Percentiles rank a stretch among this genome's conserved stretches.
Evolutionary conservation across 306 rosid species (phyloP).

Genomic region (Oxytropis ochrocephala): DNA sequence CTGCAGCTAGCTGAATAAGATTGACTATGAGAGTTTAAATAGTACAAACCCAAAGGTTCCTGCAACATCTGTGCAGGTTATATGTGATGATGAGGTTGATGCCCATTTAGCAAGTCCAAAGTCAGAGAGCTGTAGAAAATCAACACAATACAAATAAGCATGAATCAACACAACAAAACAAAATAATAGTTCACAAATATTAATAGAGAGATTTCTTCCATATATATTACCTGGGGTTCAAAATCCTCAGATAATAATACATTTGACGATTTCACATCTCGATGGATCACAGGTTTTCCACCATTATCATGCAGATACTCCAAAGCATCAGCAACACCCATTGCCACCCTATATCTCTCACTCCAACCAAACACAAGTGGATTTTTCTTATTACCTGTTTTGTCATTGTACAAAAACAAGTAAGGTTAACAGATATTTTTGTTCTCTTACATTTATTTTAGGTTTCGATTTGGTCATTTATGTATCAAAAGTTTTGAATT

Average conservation of each 20-base stretch:
- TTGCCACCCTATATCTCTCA: conserved; percentile 83
- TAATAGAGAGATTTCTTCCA: neutral
- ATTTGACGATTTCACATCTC: conserved; percentile 93
- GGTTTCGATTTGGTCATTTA: no score
- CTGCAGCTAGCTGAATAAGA: neutral
- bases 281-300: conserved; percentile 66
- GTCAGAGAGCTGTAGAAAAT: conserved; percentile 77
- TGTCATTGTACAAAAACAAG: conserved; percentile 2
- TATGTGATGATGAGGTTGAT: conserved; percentile 56
- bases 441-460: no score
- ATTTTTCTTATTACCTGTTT: conserved; percentile 62
- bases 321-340: conserved; percentile 91
- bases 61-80: conserved; percentile 89
- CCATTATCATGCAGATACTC: conserved; percentile 64
- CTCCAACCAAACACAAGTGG: conserved; percentile 69
- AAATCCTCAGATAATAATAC: conserved; percentile 79
- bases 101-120: conserved; percentile 97
- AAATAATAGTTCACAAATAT: neutral
- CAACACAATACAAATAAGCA: neutral
- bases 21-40: neutral
- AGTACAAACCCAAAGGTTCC: conserved; percentile 91
- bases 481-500: no score
- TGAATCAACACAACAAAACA: neutral
- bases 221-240: conserved; percentile 72
- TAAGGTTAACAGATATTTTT: no score